A percentile compares a stretch with the other conserved stretches of the same genome.
Conservation (phyloP, 2,329 filamentous ascomycete species). For the Cyclaneusma minus region DNA sequence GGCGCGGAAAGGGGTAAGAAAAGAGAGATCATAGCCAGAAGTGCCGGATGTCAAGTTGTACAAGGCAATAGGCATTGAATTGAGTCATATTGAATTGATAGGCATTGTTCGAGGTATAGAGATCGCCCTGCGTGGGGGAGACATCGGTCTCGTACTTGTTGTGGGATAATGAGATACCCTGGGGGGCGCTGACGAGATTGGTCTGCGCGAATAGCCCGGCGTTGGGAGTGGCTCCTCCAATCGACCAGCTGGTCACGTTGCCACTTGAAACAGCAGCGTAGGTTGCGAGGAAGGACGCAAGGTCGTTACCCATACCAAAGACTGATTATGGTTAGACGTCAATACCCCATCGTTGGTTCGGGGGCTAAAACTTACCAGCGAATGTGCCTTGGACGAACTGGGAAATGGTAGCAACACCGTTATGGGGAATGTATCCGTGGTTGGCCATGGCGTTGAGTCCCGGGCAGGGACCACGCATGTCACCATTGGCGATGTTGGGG, state of each 20-base stretch:
- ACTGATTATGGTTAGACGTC: constrained; percentile 17
- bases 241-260: constrained; percentile 26
- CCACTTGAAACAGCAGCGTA: constrained; percentile 26
- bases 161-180: constrained; percentile 13
- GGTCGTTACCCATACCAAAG: constrained; percentile 24
- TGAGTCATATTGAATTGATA: constrained; percentile 34
- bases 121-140: constrained; percentile 13
- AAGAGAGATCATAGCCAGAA: constrained; percentile 20
- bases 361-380: not conserved
- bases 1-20: constrained; percentile 26
- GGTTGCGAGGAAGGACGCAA: constrained; percentile 19
- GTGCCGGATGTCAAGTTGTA: constrained; percentile 22
- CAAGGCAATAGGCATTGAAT: constrained; percentile 31
- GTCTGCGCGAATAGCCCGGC: not conserved
- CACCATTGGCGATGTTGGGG: constrained; percentile 16
- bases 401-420: constrained; percentile 6
- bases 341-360: not conserved
- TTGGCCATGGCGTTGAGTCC: constrained; percentile 24
- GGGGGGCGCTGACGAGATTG: constrained; percentile 7
- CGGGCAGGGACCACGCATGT: constrained; percentile 22
- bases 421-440: constrained; percentile 21
- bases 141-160: constrained; percentile 14
- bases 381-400: too few relatives aligned
- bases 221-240: constrained; percentile 18
- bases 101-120: too few relatives aligned